Conservation (phyloP, 768 basidiomycete species). For the Boletus bicolor region DNA sequence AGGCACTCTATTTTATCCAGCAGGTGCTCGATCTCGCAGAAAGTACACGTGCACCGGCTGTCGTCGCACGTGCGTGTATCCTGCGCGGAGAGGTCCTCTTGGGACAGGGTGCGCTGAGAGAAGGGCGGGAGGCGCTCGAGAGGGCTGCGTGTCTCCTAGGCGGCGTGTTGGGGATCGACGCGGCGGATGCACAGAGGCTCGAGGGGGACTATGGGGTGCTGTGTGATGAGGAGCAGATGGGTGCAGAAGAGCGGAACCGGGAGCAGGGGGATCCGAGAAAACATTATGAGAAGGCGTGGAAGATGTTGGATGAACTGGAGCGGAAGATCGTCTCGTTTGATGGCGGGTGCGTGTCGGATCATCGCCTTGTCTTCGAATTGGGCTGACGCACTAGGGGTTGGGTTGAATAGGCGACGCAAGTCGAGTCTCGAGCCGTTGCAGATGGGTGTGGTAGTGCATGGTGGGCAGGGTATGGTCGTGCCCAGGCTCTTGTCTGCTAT, state of each 20-base stretch:
- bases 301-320: conserved; percentile 62
- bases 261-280: conserved; percentile 43
- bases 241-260: conserved; percentile 23
- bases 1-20: conserved; percentile 80
- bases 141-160: conserved; percentile 46
- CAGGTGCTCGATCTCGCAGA: conserved; percentile 74
- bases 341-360: conserved; percentile 38
- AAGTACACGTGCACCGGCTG: conserved; percentile 61
- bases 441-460: conserved; percentile 17
- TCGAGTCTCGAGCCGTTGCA: conserved; percentile 38
- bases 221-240: conserved; percentile 28
- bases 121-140: conserved; percentile 53
- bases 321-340: conserved; percentile 52
- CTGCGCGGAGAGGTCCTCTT: conserved; percentile 69
- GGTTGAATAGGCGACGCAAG: conserved; percentile 38
- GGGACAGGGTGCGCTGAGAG: conserved; percentile 55
- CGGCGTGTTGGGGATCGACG: conserved; percentile 51
- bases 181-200: conserved; percentile 55
- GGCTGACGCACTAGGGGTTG: background rate
- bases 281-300: conserved; percentile 54
- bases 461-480: conserved; percentile 48
- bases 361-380: background rate
- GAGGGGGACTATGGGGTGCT: conserved; percentile 47
- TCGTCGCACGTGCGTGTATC: conserved; percentile 63
- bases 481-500: conserved; percentile 61